A percentile compares a stretch with the other conserved stretches of the same genome.
These are phyloP conservation scores for Usnea hakonensis DNA, from an alignment of 495 filamentous ascomycete genomes.

Conservation along the genomic window DNA sequence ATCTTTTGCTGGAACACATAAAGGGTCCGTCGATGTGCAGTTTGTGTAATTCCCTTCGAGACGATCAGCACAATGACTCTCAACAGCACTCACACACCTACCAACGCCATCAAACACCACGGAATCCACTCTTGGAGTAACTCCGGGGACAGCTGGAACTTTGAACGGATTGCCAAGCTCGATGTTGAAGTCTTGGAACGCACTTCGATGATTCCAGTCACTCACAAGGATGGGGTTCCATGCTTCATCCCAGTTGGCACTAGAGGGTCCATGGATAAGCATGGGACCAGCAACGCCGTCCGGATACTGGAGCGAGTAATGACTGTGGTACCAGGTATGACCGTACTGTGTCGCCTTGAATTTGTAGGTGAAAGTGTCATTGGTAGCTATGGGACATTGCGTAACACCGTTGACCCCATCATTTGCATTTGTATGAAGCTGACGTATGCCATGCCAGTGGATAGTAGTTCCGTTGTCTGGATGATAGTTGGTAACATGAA, in stretches of 20 bases:
- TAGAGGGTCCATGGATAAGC: conserved; percentile 39
- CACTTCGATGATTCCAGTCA: conserved; percentile 21
- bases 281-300: conserved; percentile 31
- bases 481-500: conserved; percentile 31
- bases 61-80: not conserved
- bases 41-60: conserved; percentile 1
- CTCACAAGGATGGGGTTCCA: conserved; percentile 22
- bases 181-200: conserved; percentile 15
- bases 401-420: conserved; percentile 40
- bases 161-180: conserved; percentile 16
- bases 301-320: conserved; percentile 39
- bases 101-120: conserved; percentile 46
- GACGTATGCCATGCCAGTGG: conserved; percentile 34
- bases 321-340: conserved; percentile 52
- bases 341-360: conserved; percentile 49
- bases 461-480: conserved; percentile 18
- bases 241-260: conserved; percentile 29
- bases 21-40: not conserved
- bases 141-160: not conserved
- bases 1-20: not conserved
- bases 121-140: conserved; percentile 26
- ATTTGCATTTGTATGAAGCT: conserved; percentile 38
- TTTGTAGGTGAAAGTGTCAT: conserved; percentile 40
- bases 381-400: conserved; percentile 45
- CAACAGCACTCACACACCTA: conserved; percentile 23